Conservation (phyloP, 225 moss, liverwort and hornwort genomes). For the Physcomitrium patens region DNA sequence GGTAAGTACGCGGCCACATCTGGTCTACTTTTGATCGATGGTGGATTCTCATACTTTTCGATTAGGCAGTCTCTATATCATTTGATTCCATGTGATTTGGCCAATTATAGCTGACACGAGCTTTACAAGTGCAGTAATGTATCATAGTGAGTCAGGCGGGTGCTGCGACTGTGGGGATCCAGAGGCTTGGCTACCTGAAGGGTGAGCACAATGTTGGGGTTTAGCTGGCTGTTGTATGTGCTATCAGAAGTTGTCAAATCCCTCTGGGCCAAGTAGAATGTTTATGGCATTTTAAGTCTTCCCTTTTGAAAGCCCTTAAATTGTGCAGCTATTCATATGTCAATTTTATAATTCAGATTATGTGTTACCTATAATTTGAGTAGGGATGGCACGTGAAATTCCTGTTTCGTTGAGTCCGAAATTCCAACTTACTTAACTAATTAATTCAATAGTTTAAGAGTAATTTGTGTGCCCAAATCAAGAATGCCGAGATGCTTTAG, state of each 20-base stretch:
- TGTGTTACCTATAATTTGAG: slow-evolving; percentile 8
- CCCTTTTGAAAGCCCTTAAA: neutral
- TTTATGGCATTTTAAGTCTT: slow-evolving; percentile 13
- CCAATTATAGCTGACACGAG: slow-evolving; percentile 27
- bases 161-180: slow-evolving; percentile 96
- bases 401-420: neutral
- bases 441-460: neutral
- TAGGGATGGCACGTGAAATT: neutral
- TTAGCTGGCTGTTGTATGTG: slow-evolving; percentile 12
- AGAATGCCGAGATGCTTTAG: neutral
- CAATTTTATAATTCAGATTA: neutral
- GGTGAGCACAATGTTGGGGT: slow-evolving; percentile 47
- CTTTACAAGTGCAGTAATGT: slow-evolving; percentile 79
- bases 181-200: slow-evolving; percentile 78
- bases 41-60: neutral
- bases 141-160: slow-evolving; percentile 97
- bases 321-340: neutral
- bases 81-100: slow-evolving; percentile 16
- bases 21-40: slow-evolving; percentile 9
- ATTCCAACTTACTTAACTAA: neutral
- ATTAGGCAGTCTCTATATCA: slow-evolving; percentile 12
- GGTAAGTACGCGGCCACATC: slow-evolving; percentile 14
- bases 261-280: neutral
- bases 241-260: neutral
- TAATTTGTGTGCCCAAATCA: neutral